phyloP scores from a whole-genome alignment of 352 stramenopile genomes.

The Globisporangium orthogonon region DNA sequence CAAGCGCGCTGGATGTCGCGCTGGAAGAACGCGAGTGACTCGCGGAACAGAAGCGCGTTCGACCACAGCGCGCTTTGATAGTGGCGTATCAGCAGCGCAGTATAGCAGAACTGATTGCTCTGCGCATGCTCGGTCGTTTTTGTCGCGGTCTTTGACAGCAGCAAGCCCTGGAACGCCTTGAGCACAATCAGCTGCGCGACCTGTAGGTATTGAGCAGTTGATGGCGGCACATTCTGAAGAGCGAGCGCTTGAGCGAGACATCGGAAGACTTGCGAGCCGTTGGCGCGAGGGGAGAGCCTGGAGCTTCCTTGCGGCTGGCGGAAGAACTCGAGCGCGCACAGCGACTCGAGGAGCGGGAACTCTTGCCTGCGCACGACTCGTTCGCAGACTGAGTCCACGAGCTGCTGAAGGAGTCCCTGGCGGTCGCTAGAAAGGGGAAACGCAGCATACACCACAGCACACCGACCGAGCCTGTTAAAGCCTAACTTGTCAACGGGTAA shows the following conservation, averaged over 20 bases:
- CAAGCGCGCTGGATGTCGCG: conserved; percentile 40
- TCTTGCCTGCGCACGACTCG: conserved; percentile 33
- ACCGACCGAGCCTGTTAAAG: background rate
- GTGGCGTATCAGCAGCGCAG: conserved; percentile 44
- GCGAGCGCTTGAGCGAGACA: conserved; percentile 46
- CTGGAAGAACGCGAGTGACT: conserved; percentile 61
- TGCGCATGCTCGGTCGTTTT: conserved; percentile 8
- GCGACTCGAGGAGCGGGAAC: conserved; percentile 44
- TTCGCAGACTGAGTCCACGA: conserved; percentile 32
- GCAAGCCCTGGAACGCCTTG: conserved; percentile 43
- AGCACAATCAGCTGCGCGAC: conserved; percentile 60
- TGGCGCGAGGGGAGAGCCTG: conserved; percentile 28
- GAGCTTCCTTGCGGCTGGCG: conserved; percentile 22
- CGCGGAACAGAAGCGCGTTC: conserved; percentile 30
- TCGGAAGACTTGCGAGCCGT: conserved; percentile 35
- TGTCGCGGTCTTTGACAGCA: conserved; percentile 27
- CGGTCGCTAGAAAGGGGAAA: conserved; percentile 23
- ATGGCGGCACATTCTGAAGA: background rate
- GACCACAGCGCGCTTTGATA: conserved; percentile 35
- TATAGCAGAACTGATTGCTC: conserved; percentile 32
- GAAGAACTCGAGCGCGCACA: conserved; percentile 44
- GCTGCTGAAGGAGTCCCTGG: conserved; percentile 28
- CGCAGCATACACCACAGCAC: background rate
- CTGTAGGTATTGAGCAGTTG: conserved; percentile 16
- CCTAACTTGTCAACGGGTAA: background rate